Evolutionary conservation across 495 filamentous ascomycete genomes (phyloP).

Genomic region (Penicillium herquei): DNA sequence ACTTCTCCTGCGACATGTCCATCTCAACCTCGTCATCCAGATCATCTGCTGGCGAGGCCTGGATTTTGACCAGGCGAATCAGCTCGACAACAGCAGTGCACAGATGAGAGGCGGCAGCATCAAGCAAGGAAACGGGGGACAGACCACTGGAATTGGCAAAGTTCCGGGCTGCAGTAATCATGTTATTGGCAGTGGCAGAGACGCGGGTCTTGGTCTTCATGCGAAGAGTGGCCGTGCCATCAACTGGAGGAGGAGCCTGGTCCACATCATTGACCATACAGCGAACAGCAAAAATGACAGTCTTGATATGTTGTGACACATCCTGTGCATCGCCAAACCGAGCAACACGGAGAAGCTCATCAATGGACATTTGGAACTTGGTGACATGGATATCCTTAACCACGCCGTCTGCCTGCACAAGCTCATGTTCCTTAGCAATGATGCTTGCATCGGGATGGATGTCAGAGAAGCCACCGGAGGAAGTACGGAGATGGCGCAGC

Average conservation of each 20-base stretch:
- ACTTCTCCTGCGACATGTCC: conserved; percentile 42
- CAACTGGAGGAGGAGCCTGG: conserved; percentile 44
- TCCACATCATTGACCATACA: conserved; percentile 78
- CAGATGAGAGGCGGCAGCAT: conserved; percentile 93
- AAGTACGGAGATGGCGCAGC: conserved; percentile 74
- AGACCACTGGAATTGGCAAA: conserved; percentile 77
- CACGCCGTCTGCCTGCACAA: conserved; percentile 69
- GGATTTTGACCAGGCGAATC: conserved; percentile 78
- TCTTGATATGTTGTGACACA: conserved; percentile 77
- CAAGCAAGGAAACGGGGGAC: conserved; percentile 90
- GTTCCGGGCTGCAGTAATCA: conserved; percentile 92
- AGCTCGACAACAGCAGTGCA: conserved; percentile 82
- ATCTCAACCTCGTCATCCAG: conserved; percentile 68
- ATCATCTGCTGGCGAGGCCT: conserved; percentile 69
- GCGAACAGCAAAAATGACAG: conserved; percentile 74
- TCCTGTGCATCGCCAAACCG: conserved; percentile 67
- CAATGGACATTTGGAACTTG: conserved; percentile 91
- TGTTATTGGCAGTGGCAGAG: conserved; percentile 88
- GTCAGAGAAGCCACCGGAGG: conserved; percentile 69
- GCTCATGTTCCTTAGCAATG: conserved; percentile 65
- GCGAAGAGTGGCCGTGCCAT: conserved; percentile 42
- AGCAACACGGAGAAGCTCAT: conserved; percentile 81
- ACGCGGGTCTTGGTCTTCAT: conserved; percentile 73
- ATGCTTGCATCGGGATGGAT: conserved; percentile 59
- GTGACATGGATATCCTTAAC: conserved; percentile 91